Evolutionary conservation across 2,329 filamentous ascomycete species (phyloP).

Genomic region (Fonsecaea erecta): DNA sequence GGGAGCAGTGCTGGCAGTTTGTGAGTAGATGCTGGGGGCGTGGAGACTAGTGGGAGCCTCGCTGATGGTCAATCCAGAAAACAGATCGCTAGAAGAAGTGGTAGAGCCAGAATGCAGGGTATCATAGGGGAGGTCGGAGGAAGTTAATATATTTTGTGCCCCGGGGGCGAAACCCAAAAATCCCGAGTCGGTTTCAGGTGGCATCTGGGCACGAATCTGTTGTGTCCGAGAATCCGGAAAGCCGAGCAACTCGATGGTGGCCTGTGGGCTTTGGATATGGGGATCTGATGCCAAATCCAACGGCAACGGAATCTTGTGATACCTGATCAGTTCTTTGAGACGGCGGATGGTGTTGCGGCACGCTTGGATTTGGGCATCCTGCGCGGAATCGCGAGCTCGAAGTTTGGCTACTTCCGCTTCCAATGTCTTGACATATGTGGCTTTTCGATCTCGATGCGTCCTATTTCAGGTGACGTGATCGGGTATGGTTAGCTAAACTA

Average conservation of each 20-base stretch:
- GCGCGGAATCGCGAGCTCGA: conserved; percentile 37
- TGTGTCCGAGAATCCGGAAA: conserved; percentile 21
- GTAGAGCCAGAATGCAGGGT: conserved; percentile 15
- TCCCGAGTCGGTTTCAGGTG: conserved; percentile 6
- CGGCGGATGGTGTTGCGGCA: conserved; percentile 29
- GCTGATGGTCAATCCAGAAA: conserved; percentile 21
- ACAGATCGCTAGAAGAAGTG: conserved; percentile 14
- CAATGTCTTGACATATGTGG: conserved; percentile 41
- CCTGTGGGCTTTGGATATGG: conserved; percentile 21
- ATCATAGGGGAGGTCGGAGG: conserved; percentile 13
- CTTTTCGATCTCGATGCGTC: conserved; percentile 42
- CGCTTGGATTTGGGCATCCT: conserved; percentile 23
- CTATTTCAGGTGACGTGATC: conserved; percentile 26
- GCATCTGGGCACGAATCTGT: conserved; percentile 28
- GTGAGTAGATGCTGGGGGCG: conserved; percentile 14
- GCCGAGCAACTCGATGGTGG: conserved; percentile 28
- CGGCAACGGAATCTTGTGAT: conserved; percentile 31
- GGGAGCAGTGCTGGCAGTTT: conserved; percentile 4
- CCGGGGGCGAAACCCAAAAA: neutral
- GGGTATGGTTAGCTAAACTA: conserved; percentile 6
- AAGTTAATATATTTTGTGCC: neutral
- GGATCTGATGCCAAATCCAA: conserved; percentile 32
- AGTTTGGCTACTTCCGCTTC: conserved; percentile 39
- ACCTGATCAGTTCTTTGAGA: conserved; percentile 31
- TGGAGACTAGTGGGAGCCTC: conserved; percentile 17